Evolutionary conservation across 305 asterid species (phyloP), one percentile per base, ranked within the genome.

Genomic region (Vinca major): DNA sequence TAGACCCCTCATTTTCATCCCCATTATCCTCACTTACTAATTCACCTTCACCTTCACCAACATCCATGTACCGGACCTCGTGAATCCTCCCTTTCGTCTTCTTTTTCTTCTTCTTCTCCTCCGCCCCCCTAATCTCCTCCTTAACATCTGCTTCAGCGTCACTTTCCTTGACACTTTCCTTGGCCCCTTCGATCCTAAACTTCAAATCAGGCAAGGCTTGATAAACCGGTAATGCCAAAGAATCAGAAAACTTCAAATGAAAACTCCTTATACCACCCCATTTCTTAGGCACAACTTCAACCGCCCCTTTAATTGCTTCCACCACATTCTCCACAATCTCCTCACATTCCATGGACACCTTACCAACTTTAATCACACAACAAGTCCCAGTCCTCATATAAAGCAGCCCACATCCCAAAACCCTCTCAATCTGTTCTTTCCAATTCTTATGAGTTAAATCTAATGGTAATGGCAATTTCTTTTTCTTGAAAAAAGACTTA

Each of bases 211-310:
- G 97, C 87, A 91, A 63, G 0, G 88, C 89, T 79, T 89, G 96
- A 56, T 89, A 91, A 69, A 89, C 13, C 1, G 97, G 95, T 86
- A 91, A 77, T 0, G 95, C 91, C 19, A 91, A 70, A 0, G 97
- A 89, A 72, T 83, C 93, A 0, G 70, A 77, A 20, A 89, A 81
- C 73, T 86, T 89, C 86, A 91, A 83, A 62, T 86, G 89, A 85
- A 89, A 66, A 82, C 95, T 87, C 87, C 97, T 87, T 55, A 89
- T 79, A 70, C 92, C 97, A 75, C 77, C 86, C 97, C 97, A 87
- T 68, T 84, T 82, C 73, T 80, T 87, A 0, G 88, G 86, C 65
- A 87, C 88, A 77, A 62, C 71, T 71, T 77, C 79, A 13, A 82
- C 82, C 4, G 78, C 86, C 0, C 88, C 86, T 2, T 77, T 71